Evolutionary conservation across 2,329 filamentous ascomycete genomes (phyloP).

Genomic region (Colletotrichum tofieldiae): DNA sequence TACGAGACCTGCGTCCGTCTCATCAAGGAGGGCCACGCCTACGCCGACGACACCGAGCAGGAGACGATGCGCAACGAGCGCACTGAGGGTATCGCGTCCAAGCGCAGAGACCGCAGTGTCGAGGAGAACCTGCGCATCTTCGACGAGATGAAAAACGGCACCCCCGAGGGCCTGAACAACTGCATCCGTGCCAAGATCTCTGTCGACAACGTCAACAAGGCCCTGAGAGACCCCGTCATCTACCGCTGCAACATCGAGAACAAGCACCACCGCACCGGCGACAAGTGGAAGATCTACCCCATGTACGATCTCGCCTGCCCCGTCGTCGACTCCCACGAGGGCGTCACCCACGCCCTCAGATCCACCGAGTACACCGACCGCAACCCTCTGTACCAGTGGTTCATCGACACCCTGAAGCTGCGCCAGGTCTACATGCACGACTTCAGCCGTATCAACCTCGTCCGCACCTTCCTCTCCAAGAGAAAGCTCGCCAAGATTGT

Average conservation of each 20-base stretch:
- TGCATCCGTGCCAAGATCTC: constrained; percentile 97
- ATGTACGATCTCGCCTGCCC: constrained; percentile 92
- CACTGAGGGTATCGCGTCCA: constrained; percentile 86
- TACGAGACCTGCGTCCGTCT: constrained; percentile 89
- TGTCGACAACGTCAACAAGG: constrained; percentile 92
- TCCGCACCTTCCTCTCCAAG: constrained; percentile 87
- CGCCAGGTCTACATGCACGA: constrained; percentile 89
- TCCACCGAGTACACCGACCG: constrained; percentile 92
- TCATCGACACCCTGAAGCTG: constrained; percentile 80
- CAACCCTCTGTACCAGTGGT: constrained; percentile 91
- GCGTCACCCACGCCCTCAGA: constrained; percentile 86
- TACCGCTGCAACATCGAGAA: constrained; percentile 87
- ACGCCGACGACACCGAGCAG: constrained; percentile 94
- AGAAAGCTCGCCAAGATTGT: constrained; percentile 89
- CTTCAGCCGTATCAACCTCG: constrained; percentile 88
- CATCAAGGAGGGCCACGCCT: constrained; percentile 90
- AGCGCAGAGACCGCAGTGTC: constrained; percentile 81
- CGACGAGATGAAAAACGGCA: constrained; percentile 92
- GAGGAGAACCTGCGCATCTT: constrained; percentile 91
- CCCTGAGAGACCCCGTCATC: constrained; percentile 96
- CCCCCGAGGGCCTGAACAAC: constrained; percentile 84
- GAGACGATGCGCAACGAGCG: constrained; percentile 90
- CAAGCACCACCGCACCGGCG: constrained; percentile 83
- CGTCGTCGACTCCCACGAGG: constrained; percentile 84
- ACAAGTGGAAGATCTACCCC: constrained; percentile 87